phyloP scores from a whole-genome alignment of 495 filamentous ascomycete species.

The Bacidia rubella region DNA sequence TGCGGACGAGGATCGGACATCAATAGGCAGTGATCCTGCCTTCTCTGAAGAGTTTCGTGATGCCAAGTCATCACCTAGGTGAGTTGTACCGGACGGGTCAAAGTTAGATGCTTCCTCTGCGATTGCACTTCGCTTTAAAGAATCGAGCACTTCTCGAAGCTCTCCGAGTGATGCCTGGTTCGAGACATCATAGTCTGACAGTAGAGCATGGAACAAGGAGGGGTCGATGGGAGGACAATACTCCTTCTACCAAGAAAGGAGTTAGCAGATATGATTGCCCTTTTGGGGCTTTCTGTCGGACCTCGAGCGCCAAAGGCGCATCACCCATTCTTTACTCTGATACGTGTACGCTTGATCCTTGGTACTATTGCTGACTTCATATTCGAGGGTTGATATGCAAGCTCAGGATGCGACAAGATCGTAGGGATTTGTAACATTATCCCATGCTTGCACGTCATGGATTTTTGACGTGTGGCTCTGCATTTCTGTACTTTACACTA shows the following conservation, averaged over 20 bases:
- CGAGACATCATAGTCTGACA: conserved; percentile 47
- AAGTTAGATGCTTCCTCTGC: conserved; percentile 58
- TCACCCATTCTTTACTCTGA: conserved; percentile 12
- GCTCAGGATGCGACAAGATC: too few relatives aligned
- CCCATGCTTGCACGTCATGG: too few relatives aligned
- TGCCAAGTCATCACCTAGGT: conserved; percentile 19
- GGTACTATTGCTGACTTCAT: not conserved
- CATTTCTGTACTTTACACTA: too few relatives aligned
- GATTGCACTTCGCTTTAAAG: conserved; percentile 43
- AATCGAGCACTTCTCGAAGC: conserved; percentile 41
- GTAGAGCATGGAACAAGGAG: conserved; percentile 50
- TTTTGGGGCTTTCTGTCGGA: not conserved
- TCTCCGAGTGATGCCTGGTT: conserved; percentile 33
- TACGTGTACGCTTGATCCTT: not conserved
- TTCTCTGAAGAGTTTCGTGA: conserved; percentile 13
- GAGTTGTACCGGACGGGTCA: conserved; percentile 61
- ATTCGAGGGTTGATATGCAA: not conserved
- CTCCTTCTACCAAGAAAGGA: conserved; percentile 23
- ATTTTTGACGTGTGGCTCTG: too few relatives aligned
- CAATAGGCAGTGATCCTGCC: conserved; percentile 16
- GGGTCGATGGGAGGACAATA: conserved; percentile 53
- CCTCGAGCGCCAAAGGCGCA: conserved; percentile 6
- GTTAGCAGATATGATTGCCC: not conserved
- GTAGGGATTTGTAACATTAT: too few relatives aligned
- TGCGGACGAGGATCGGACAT: conserved; percentile 15